Percentiles rank a stretch among this genome's conserved stretches.
Evolutionary conservation across 495 filamentous ascomycete genomes (phyloP).

Genomic region (Eremomyces bilateralis): DNA sequence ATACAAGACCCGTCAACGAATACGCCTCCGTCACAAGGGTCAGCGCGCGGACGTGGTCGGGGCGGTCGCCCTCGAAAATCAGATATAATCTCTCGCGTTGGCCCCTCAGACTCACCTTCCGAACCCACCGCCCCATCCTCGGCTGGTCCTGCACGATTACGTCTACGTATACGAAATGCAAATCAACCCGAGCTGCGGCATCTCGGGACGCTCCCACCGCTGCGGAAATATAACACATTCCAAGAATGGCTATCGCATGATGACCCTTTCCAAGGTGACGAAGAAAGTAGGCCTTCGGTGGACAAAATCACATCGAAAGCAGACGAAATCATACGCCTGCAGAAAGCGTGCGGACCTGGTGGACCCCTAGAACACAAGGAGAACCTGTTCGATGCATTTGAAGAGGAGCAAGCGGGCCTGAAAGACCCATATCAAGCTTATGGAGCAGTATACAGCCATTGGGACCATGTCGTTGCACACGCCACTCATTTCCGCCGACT

Average conservation of each 20-base stretch:
- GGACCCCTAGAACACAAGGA: constrained; percentile 49
- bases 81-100: too few species aligned
- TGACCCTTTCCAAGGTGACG: constrained; percentile 27
- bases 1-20: neutral
- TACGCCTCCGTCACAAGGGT: neutral
- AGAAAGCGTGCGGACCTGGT: constrained; percentile 47
- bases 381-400: constrained; percentile 57
- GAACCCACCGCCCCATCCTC: constrained; percentile 12
- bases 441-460: constrained; percentile 57
- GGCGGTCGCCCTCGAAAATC: too few species aligned
- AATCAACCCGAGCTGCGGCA: constrained; percentile 22
- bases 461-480: constrained; percentile 65
- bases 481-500: constrained; percentile 59
- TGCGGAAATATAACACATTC: constrained; percentile 28
- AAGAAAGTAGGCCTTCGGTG: constrained; percentile 34
- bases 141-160: too few species aligned
- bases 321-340: constrained; percentile 32
- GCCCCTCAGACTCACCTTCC: constrained; percentile 16
- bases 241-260: constrained; percentile 33
- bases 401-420: too few species aligned
- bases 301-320: constrained; percentile 32
- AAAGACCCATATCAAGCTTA: constrained; percentile 52
- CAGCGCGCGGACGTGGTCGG: neutral
- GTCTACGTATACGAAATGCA: too few species aligned
- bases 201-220: constrained; percentile 26